A percentile compares a stretch with the other conserved stretches of the same genome.
Conservation (phyloP, 208 protist genomes). For the Trypanosomatidae sp. region DNA sequence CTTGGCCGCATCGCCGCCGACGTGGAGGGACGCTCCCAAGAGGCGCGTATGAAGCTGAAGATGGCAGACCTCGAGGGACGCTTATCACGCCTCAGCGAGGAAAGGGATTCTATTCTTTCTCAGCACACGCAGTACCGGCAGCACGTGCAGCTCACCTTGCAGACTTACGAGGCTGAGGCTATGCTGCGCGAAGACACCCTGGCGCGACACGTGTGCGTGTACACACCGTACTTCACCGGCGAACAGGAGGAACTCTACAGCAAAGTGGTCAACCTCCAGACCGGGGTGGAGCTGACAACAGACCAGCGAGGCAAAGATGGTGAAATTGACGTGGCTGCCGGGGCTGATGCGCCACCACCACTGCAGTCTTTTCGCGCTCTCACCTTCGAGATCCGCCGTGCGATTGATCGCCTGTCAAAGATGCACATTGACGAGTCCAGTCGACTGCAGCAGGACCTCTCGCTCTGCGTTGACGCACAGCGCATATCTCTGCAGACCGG, state of each 20-base stretch:
- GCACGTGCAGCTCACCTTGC: conserved; percentile 66
- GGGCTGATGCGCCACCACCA: neutral
- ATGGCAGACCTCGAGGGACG: conserved; percentile 61
- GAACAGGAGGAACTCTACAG: conserved; percentile 23
- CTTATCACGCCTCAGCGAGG: conserved; percentile 42
- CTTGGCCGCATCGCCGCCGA: conserved; percentile 67
- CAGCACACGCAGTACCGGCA: conserved; percentile 79
- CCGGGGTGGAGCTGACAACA: conserved; percentile 2
- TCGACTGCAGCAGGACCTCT: conserved; percentile 28
- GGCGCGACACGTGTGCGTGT: conserved; percentile 48
- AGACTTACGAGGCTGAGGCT: conserved; percentile 34
- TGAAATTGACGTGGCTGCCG: neutral
- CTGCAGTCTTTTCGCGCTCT: conserved; percentile 35
- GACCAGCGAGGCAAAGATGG: neutral
- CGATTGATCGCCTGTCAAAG: conserved; percentile 35
- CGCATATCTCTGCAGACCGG: conserved; percentile 26
- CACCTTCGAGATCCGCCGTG: conserved; percentile 25
- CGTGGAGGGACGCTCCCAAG: conserved; percentile 67
- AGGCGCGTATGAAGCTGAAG: conserved; percentile 73
- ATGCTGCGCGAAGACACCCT: conserved; percentile 52
- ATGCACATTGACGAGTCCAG: conserved; percentile 51
- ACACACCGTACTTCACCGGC: conserved; percentile 44
- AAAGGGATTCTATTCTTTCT: conserved; percentile 61
- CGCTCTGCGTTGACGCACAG: conserved; percentile 39
- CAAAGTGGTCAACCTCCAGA: conserved; percentile 27